phyloP scores from a whole-genome alignment of 305 asterid genomes.

The Fraxinus ornus region DNA sequence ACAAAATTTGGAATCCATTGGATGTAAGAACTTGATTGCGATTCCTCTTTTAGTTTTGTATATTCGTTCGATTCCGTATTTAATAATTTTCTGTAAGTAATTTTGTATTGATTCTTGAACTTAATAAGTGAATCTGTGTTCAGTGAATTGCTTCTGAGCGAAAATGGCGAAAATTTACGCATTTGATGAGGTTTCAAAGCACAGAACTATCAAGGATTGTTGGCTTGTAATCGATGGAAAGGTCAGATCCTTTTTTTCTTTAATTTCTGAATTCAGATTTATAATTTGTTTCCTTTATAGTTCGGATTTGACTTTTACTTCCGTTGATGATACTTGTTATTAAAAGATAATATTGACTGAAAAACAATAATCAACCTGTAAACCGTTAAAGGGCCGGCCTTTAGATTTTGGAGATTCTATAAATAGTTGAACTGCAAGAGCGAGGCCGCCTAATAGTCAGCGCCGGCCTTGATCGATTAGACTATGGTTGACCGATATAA shows the following conservation, averaged over 20 bases:
- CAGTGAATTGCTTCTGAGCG: not conserved
- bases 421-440: not conserved
- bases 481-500: not conserved
- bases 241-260: constrained; percentile 4
- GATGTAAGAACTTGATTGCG: not conserved
- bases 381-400: not conserved
- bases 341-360: not conserved
- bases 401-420: not conserved
- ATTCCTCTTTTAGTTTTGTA: not conserved
- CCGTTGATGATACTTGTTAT: not conserved
- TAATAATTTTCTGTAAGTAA: not conserved
- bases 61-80: not conserved
- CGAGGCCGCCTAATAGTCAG: not conserved
- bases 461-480: not conserved
- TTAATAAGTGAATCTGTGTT: constrained; percentile 1
- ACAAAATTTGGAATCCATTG: not conserved
- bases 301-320: not conserved
- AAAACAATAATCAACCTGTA: not conserved
- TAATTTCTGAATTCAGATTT: not conserved
- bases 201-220: constrained; percentile 29
- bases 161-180: constrained; percentile 10
- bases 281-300: not conserved
- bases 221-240: constrained; percentile 32
- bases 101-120: not conserved
- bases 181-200: constrained; percentile 31